Evolutionary conservation across 2,329 filamentous ascomycete species (phyloP).

Genomic region (Cercospora zeina): DNA sequence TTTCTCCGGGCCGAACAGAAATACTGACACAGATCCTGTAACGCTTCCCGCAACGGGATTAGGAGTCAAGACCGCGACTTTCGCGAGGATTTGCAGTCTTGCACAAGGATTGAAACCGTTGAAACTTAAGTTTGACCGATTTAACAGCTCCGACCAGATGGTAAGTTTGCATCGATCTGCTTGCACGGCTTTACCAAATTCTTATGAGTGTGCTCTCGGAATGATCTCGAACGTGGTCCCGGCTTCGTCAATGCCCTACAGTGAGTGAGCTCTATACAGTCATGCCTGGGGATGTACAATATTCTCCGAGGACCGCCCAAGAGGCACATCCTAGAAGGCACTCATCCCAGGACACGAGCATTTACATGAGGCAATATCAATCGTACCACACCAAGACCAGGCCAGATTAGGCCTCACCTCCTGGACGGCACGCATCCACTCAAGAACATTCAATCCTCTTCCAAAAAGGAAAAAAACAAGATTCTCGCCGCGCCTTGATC

Average conservation of each 20-base stretch:
- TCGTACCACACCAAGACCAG: background rate
- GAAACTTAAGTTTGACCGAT: background rate
- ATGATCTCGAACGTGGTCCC: background rate
- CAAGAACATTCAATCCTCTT: too few species aligned
- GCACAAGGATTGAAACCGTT: background rate
- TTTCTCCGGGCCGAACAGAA: background rate
- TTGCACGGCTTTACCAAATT: background rate
- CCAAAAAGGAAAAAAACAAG: too few species aligned
- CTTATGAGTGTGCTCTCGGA: background rate
- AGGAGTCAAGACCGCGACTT: background rate
- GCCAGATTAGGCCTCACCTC: too few species aligned
- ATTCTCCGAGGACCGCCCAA: background rate
- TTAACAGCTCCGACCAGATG: background rate
- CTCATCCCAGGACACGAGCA: background rate
- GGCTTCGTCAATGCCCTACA: background rate
- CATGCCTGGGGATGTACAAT: background rate
- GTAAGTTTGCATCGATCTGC: background rate
- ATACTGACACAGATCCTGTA: background rate
- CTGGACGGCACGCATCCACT: too few species aligned
- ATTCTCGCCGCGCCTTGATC: too few species aligned
- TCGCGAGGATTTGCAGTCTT: conserved; percentile 1
- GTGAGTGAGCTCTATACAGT: background rate
- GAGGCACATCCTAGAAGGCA: background rate
- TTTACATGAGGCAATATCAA: background rate
- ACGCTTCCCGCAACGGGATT: background rate